These are phyloP conservation scores for Pezicula radicicola DNA, from an alignment of 2,329 filamentous ascomycete genomes.

Conservation along the genomic window DNA sequence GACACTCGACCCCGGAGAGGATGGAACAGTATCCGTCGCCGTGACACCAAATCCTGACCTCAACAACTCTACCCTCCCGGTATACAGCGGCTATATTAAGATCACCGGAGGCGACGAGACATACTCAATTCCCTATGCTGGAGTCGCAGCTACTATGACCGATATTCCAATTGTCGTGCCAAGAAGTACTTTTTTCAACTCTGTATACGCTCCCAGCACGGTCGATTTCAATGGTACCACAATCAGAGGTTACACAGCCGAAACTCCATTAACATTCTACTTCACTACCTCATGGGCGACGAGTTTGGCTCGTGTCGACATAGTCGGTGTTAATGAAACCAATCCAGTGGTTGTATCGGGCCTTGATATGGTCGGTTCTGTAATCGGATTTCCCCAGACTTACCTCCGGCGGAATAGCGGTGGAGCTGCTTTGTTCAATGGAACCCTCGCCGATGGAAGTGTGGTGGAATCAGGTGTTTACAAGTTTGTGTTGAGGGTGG, in stretches of 20 bases:
- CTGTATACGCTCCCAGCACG: background rate
- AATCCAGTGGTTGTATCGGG: background rate
- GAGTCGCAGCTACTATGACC: background rate
- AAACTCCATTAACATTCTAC: background rate
- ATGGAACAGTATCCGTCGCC: background rate
- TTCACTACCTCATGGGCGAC: background rate
- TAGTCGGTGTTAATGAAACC: background rate
- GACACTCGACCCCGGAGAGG: background rate
- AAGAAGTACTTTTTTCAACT: background rate
- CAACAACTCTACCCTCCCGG: background rate
- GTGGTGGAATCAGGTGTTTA: background rate
- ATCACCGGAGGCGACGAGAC: background rate
- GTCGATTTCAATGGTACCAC: background rate
- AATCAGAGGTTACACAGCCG: background rate
- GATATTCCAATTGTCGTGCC: background rate
- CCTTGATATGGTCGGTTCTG: background rate
- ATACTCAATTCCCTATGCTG: background rate
- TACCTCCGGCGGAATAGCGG: background rate
- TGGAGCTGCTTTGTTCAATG: background rate
- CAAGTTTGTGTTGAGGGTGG: background rate
- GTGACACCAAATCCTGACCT: background rate
- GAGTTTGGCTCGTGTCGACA: background rate
- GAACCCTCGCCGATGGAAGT: background rate
- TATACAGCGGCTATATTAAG: background rate
- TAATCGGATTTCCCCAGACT: background rate